Evolutionary conservation across 2,329 filamentous ascomycete species (phyloP).

Genomic region (Cytospora chrysosperma): DNA sequence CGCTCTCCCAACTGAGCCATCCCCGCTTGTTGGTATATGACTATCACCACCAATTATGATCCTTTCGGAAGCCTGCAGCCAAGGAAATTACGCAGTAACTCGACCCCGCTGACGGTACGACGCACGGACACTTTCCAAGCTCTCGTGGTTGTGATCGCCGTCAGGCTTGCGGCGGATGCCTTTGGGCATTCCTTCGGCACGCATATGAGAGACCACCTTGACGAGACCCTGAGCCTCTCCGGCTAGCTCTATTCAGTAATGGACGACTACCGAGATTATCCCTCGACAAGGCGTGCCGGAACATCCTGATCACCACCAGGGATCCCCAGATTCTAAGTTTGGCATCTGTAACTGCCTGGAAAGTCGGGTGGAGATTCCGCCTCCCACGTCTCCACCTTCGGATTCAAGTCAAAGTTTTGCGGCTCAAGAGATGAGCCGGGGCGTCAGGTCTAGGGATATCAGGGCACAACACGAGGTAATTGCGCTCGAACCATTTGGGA

Average conservation of each 20-base stretch:
- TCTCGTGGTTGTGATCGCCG: too few species aligned
- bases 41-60: too few species aligned
- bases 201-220: too few species aligned
- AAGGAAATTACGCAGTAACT: too few species aligned
- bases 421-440: slow-evolving; percentile 8
- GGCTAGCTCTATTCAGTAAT: not conserved
- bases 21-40: too few species aligned
- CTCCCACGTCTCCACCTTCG: not conserved
- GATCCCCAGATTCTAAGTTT: slow-evolving; percentile 19
- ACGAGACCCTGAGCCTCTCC: not conserved
- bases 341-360: slow-evolving; percentile 17
- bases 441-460: not conserved
- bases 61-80: too few species aligned
- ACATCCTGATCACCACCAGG: not conserved
- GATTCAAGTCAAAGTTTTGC: slow-evolving; percentile 2
- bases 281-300: not conserved
- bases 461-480: not conserved
- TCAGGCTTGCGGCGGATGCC: too few species aligned
- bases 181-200: not conserved
- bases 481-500: not conserved
- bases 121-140: too few species aligned
- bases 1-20: too few species aligned
- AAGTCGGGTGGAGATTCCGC: not conserved
- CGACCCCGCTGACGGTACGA: too few species aligned
- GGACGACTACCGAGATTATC: not conserved